phyloP scores from a whole-genome alignment of 2,329 filamentous ascomycete species.

The Metarhizium album region DNA sequence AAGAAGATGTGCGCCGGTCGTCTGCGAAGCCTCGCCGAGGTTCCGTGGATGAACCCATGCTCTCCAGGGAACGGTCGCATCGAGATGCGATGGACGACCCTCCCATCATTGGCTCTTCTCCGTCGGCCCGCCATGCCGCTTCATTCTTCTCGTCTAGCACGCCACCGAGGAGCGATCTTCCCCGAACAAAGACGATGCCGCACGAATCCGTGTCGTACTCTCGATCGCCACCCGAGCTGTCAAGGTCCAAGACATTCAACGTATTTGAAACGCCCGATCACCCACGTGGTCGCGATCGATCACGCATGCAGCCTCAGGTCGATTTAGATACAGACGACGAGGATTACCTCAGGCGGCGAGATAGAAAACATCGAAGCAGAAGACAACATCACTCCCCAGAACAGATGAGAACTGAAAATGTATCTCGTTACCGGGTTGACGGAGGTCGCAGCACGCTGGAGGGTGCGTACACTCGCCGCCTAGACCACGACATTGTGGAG shows the following conservation, averaged over 20 bases:
- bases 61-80: slow-evolving; percentile 19
- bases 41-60: slow-evolving; percentile 17
- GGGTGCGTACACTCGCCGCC: slow-evolving; percentile 17
- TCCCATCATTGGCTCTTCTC: slow-evolving; percentile 18
- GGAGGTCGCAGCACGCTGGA: slow-evolving; percentile 17
- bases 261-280: slow-evolving; percentile 15
- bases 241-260: slow-evolving; percentile 24
- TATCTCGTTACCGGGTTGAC: slow-evolving; percentile 21
- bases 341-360: slow-evolving; percentile 20
- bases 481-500: slow-evolving; percentile 14
- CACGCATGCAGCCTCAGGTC: slow-evolving; percentile 25
- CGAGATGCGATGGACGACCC: slow-evolving; percentile 23
- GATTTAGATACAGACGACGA: slow-evolving; percentile 24
- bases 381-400: slow-evolving; percentile 26
- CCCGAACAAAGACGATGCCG: slow-evolving; percentile 26
- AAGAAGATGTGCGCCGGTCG: slow-evolving; percentile 23
- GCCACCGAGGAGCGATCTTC: slow-evolving; percentile 21
- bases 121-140: slow-evolving; percentile 18
- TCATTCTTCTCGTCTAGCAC: slow-evolving; percentile 18
- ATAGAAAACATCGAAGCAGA: slow-evolving; percentile 25
- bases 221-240: slow-evolving; percentile 18
- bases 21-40: slow-evolving; percentile 22
- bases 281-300: slow-evolving; percentile 26
- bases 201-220: slow-evolving; percentile 14
- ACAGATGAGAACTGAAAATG: slow-evolving; percentile 12